Conservation (phyloP, 371 early-diverging fungal species). For the Mucor velutinosus region DNA sequence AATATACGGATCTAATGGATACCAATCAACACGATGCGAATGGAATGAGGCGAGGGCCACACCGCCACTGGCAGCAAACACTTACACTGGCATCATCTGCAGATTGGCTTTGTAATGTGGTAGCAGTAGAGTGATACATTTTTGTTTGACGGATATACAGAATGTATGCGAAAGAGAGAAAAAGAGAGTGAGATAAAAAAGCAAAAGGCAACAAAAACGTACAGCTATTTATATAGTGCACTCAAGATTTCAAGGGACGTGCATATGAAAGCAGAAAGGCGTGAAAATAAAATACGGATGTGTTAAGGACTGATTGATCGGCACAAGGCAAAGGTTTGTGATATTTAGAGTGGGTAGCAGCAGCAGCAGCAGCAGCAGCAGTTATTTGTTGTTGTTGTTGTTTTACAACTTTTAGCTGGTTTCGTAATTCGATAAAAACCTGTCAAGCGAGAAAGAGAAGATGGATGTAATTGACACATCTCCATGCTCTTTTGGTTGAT, state of each 20-base stretch:
- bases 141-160: not conserved
- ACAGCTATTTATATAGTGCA: not conserved
- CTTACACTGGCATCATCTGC: not conserved
- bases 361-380: not conserved
- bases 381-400: not conserved
- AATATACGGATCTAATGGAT: slow-evolving; percentile 27
- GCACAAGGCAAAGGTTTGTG: not conserved
- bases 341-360: not conserved
- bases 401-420: not conserved
- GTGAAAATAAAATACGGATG: not conserved
- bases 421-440: not conserved
- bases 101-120: not conserved
- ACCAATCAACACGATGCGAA: not conserved
- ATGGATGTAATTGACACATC: not conserved
- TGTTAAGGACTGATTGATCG: not conserved
- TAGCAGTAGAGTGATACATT: not conserved
- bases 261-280: slow-evolving; percentile 1
- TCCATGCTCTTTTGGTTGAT: not conserved
- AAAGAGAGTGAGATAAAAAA: no score
- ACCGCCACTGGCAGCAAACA: not conserved
- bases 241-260: not conserved
- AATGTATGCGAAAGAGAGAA: not conserved
- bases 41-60: not conserved
- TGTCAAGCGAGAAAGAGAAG: not conserved
- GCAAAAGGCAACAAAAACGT: not conserved